phyloP scores from a whole-genome alignment of 176 grass and related monocot species.

The Hsuehochloa calcarea region DNA sequence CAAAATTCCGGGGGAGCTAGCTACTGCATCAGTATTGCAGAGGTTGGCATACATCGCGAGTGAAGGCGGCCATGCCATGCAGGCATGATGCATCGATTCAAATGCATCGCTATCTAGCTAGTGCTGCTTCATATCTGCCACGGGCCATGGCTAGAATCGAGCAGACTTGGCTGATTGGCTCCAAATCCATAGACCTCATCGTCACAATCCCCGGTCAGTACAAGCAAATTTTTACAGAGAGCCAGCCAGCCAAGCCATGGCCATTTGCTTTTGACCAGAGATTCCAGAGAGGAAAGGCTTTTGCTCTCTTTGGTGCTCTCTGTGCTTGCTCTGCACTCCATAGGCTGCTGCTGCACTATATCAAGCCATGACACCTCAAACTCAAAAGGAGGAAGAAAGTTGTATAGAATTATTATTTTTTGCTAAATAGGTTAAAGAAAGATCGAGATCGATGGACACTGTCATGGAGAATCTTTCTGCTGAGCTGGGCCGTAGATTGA shows the following conservation, averaged over 20 bases:
- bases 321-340: background rate
- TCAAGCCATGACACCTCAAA: background rate
- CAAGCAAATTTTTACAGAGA: background rate
- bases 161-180: background rate
- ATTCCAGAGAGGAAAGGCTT: conserved; percentile 14
- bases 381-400: background rate
- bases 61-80: background rate
- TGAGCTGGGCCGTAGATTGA: conserved; percentile 21
- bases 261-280: conserved; percentile 37
- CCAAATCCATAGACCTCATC: background rate
- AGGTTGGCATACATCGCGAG: background rate
- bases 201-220: background rate
- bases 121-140: background rate
- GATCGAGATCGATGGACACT: background rate
- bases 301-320: background rate
- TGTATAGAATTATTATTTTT: background rate
- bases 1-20: background rate
- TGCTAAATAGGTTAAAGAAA: background rate
- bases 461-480: conserved; percentile 41
- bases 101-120: background rate
- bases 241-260: background rate
- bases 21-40: background rate
- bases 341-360: background rate
- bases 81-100: background rate
- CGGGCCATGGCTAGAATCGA: background rate